These are phyloP conservation scores for Warburgia ugandensis DNA, from an alignment of 164 flowering plant species.

Conservation along the genomic window DNA sequence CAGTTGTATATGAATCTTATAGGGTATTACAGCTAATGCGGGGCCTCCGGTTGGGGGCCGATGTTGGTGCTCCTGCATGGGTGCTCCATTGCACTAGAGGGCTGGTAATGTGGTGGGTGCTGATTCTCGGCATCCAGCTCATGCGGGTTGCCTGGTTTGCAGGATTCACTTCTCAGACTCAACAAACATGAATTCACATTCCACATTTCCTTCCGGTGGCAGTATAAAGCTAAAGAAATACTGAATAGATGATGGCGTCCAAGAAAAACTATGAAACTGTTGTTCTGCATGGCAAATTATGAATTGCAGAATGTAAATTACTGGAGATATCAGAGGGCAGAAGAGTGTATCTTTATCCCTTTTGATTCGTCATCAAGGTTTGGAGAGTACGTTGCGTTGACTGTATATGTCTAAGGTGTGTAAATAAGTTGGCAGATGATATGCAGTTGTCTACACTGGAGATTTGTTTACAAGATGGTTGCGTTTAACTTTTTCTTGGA, in stretches of 20 bases:
- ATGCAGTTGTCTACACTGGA: too few species aligned
- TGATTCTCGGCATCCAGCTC: constrained; percentile 84
- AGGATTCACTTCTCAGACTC: constrained; percentile 49
- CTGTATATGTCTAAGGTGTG: too few species aligned
- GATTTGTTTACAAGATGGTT: too few species aligned
- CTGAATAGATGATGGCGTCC: too few species aligned
- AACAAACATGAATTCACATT: constrained; percentile 1
- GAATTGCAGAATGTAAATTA: too few species aligned
- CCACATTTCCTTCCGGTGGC: background rate
- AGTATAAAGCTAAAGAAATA: too few species aligned
- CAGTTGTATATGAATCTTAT: constrained; percentile 79
- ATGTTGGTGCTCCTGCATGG: constrained; percentile 77
- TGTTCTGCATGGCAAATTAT: too few species aligned
- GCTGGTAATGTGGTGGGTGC: constrained; percentile 88
- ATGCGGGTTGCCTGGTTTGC: constrained; percentile 98
- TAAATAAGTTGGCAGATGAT: too few species aligned
- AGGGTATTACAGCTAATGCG: constrained; percentile 84
- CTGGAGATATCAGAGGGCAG: background rate
- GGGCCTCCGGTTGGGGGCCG: constrained; percentile 71
- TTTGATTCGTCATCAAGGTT: background rate
- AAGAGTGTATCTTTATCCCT: background rate
- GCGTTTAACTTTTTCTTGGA: too few species aligned
- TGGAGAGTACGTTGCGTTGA: background rate
- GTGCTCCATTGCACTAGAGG: constrained; percentile 55
- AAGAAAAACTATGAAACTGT: too few species aligned